Conservation (phyloP, 2,329 filamentous ascomycete species). For the Fusarium succisae region DNA sequence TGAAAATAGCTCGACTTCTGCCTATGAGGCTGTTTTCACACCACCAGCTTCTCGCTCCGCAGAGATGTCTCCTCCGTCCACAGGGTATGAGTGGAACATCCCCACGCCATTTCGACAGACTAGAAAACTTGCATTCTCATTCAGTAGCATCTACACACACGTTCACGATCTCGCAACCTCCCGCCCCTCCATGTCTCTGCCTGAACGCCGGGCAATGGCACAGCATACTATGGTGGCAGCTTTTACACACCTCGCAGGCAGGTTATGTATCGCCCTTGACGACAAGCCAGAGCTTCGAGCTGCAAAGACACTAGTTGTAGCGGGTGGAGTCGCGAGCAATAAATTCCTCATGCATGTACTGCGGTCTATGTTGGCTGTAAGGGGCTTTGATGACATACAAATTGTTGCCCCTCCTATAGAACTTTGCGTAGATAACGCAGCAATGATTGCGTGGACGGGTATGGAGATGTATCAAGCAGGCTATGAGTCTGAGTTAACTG, state of each 20-base stretch:
- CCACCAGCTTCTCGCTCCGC: slow-evolving; percentile 67
- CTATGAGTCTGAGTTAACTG: slow-evolving; percentile 69
- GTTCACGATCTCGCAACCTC: slow-evolving; percentile 54
- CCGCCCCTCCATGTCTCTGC: slow-evolving; percentile 55
- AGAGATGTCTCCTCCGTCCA: slow-evolving; percentile 59
- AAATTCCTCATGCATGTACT: slow-evolving; percentile 76
- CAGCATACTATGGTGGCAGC: slow-evolving; percentile 78
- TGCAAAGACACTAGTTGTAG: slow-evolving; percentile 76
- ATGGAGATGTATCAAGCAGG: slow-evolving; percentile 91
- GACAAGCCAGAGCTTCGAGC: slow-evolving; percentile 43
- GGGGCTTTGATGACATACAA: slow-evolving; percentile 69
- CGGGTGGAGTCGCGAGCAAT: slow-evolving; percentile 92
- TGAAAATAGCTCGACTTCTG: slow-evolving; percentile 6
- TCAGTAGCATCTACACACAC: slow-evolving; percentile 72
- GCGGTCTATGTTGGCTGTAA: slow-evolving; percentile 65
- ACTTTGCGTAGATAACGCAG: slow-evolving; percentile 93
- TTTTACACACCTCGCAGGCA: slow-evolving; percentile 86
- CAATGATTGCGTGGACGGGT: slow-evolving; percentile 96
- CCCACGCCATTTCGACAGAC: slow-evolving; percentile 71
- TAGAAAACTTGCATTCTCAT: slow-evolving; percentile 73
- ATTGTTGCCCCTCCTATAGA: slow-evolving; percentile 78
- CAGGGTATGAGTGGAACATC: slow-evolving; percentile 68
- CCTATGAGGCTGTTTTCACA: slow-evolving; percentile 59
- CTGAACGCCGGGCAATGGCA: slow-evolving; percentile 75
- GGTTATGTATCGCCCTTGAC: slow-evolving; percentile 74